These are phyloP conservation scores for Candida rishiriensis DNA, from an alignment of 805 yeast species.

Conservation along the genomic window DNA sequence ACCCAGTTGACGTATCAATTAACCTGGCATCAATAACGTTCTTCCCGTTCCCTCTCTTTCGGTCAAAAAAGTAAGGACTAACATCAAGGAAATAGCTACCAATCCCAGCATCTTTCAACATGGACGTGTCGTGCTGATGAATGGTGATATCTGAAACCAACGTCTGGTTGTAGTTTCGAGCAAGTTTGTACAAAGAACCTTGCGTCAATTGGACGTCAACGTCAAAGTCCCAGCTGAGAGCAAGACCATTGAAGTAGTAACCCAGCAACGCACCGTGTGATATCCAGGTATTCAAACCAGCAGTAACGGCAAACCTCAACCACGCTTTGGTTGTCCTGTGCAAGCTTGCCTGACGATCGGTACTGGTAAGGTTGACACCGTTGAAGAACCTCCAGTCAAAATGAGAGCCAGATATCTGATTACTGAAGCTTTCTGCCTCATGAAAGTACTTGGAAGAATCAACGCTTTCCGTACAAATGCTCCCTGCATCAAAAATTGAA, in stretches of 20 bases:
- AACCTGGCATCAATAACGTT: slow-evolving; percentile 54
- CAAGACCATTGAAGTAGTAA: slow-evolving; percentile 56
- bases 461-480: not conserved
- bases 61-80: slow-evolving; percentile 30
- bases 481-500: too few relatives aligned
- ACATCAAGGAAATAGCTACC: slow-evolving; percentile 31
- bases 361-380: slow-evolving; percentile 17
- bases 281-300: slow-evolving; percentile 51
- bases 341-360: slow-evolving; percentile 26
- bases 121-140: slow-evolving; percentile 4
- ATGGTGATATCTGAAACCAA: slow-evolving; percentile 38
- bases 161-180: slow-evolving; percentile 44
- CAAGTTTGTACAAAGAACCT: slow-evolving; percentile 37
- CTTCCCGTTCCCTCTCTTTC: slow-evolving; percentile 40
- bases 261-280: slow-evolving; percentile 62
- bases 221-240: slow-evolving; percentile 60
- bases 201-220: slow-evolving; percentile 59
- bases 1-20: slow-evolving; percentile 46
- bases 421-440: slow-evolving; percentile 34
- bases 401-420: slow-evolving; percentile 34
- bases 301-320: slow-evolving; percentile 43
- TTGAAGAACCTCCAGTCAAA: slow-evolving; percentile 44
- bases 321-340: slow-evolving; percentile 51
- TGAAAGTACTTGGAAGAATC: slow-evolving; percentile 33
- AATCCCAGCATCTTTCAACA: slow-evolving; percentile 25